These are phyloP conservation scores for Dothideomycetes sp. DNA, from an alignment of 2,329 filamentous ascomycete species.

Conservation along the genomic window DNA sequence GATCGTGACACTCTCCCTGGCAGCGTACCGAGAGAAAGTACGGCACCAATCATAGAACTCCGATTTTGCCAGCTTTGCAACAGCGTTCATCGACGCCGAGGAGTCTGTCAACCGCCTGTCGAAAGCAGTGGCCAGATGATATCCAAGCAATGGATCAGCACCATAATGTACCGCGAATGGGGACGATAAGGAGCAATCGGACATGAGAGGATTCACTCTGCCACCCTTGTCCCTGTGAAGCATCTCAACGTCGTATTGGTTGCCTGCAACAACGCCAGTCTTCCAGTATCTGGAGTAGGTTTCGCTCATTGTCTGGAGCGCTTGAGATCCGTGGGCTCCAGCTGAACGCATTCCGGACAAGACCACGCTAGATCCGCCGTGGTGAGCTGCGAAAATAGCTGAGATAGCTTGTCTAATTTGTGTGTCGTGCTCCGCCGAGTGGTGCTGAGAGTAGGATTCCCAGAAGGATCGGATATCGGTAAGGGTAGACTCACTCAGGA, in stretches of 20 bases:
- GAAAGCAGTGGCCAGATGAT: constrained; percentile 41
- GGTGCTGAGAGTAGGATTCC: constrained; percentile 24
- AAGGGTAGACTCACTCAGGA: constrained; percentile 43
- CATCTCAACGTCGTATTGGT: constrained; percentile 4
- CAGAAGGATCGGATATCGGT: constrained; percentile 34
- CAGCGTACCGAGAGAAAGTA: background rate
- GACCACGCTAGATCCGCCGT: background rate
- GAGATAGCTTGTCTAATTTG: background rate
- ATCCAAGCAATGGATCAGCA: constrained; percentile 46
- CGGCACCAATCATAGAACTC: constrained; percentile 10
- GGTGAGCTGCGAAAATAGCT: background rate
- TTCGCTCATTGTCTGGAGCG: constrained; percentile 13
- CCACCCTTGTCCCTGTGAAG: constrained; percentile 14
- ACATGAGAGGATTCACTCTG: constrained; percentile 26
- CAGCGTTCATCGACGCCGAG: background rate
- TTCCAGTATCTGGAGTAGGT: constrained; percentile 24
- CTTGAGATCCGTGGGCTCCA: constrained; percentile 20
- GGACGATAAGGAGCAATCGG: constrained; percentile 29
- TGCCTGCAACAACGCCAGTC: constrained; percentile 19
- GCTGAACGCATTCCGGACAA: constrained; percentile 16
- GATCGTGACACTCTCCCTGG: constrained; percentile 1
- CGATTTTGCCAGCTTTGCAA: constrained; percentile 6
- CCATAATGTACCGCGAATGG: constrained; percentile 37
- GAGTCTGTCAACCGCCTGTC: background rate
- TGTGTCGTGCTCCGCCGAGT: background rate